phyloP scores from a whole-genome alignment of 768 basidiomycete species.

The Leccinum subgranulosum region DNA sequence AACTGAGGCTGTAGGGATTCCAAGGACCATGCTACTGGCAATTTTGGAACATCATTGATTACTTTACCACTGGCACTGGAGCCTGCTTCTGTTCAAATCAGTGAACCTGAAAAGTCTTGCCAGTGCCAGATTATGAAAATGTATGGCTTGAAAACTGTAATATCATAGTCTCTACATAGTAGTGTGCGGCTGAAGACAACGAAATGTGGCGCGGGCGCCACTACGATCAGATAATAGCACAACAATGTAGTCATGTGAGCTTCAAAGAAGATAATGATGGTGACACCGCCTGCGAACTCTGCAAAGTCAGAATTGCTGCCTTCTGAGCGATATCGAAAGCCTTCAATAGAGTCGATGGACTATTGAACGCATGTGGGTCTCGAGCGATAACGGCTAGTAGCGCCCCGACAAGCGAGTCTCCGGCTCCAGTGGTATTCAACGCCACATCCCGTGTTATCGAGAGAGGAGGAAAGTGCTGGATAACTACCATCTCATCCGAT shows the following conservation, averaged over 20 bases:
- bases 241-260: neutral
- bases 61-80: no score
- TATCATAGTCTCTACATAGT: no score
- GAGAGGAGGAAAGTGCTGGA: constrained; percentile 73
- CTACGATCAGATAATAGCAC: neutral
- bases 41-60: no score
- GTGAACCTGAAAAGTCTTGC: no score
- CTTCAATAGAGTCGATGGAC: constrained; percentile 41
- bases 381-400: constrained; percentile 65
- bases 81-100: no score
- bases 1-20: no score
- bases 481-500: constrained; percentile 48
- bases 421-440: constrained; percentile 86
- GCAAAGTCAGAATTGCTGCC: constrained; percentile 60
- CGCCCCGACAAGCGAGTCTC: constrained; percentile 86
- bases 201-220: no score
- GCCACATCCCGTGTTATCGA: constrained; percentile 34
- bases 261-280: constrained; percentile 45
- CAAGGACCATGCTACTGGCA: no score
- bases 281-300: constrained; percentile 62
- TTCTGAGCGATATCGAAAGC: constrained; percentile 57
- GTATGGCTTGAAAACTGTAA: no score
- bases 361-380: constrained; percentile 42
- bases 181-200: no score
- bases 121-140: no score